Base-by-base conservation (phyloP, 768 basidiomycete species). In the Collybia sordida region DNA sequence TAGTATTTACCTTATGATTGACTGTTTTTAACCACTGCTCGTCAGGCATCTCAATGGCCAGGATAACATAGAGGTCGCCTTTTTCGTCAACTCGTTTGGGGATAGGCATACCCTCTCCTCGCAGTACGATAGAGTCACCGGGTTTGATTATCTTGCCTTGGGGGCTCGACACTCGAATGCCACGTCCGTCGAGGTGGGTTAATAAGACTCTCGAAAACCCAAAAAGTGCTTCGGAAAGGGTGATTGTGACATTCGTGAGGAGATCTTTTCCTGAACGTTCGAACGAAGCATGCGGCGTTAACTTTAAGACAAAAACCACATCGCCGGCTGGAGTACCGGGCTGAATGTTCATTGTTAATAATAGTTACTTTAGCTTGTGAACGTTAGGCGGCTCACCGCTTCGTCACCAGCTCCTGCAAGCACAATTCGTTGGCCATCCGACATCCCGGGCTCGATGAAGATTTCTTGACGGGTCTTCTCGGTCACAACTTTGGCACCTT, bases 141-240 rank as follows among this genome's bases (percentile, higher is more conserved):
- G 84, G 78, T 53, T 83, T 82, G 61, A 95, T 80, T 23, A 94
- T 81, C 64, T 86, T 88, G 6, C 86, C 83, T 0, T 81, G 75
- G 4, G 90, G 90, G 56, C 82, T 86, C 0, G 82, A 70, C 11
- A 97, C 81, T 31, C 82, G 83, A 45, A 98, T 77, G n/a, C 93
- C 93, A 12, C 93, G 83, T 8, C 94, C 94, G 62, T 99, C 96
- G 24, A 99, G 77, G 65, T 99, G 96, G 6, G 86, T 90, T 50
- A 99, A 72, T 19, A 97, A 70, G 54, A 98, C 86, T 22, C 96
- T 83, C 41, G 86, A 90, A 72, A 99, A 95, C n/a, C 96, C 96
- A 46, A 97, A 79, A 8, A 98, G 79, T 3, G 94, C 91, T 69
- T 99, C 96, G 8, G 94, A 95, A 23, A 98, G 75, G 0, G 93